Conservation (phyloP, 108 stramenopile genomes). For the Skeletonema potamos region DNA sequence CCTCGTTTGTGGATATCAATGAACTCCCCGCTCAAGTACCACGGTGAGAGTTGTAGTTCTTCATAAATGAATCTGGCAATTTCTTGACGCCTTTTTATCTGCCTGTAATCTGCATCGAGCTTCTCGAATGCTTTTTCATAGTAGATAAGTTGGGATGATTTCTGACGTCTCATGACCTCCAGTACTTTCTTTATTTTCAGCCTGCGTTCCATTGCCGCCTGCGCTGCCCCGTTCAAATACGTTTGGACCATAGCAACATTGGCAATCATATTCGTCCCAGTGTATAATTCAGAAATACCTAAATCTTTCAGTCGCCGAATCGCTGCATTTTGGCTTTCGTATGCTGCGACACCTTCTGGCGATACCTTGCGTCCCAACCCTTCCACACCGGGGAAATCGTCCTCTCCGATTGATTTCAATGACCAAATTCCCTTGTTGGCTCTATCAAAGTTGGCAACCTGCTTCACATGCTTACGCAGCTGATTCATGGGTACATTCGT, state of each 20-base stretch:
- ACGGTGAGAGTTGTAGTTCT: constrained; percentile 81
- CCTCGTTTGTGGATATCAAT: constrained; percentile 89
- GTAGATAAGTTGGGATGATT: constrained; percentile 41
- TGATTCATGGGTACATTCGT: constrained; percentile 50
- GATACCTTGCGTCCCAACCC: constrained; percentile 41
- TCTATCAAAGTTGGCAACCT: constrained; percentile 79
- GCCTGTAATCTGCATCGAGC: constrained; percentile 60
- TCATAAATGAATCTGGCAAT: constrained; percentile 86
- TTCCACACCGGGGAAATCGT: constrained; percentile 81
- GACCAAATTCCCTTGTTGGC: constrained; percentile 73
- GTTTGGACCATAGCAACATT: constrained; percentile 75
- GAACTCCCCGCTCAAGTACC: constrained; percentile 84
- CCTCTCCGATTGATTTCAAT: constrained; percentile 61
- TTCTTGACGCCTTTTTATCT: constrained; percentile 71
- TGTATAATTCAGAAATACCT: constrained; percentile 72
- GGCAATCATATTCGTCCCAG: constrained; percentile 54
- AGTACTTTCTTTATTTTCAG: constrained; percentile 69
- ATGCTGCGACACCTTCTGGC: constrained; percentile 64
- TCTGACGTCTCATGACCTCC: constrained; percentile 54
- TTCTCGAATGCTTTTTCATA: constrained; percentile 70
- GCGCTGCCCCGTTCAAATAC: constrained; percentile 74
- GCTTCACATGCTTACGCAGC: constrained; percentile 72
- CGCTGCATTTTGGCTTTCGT: constrained; percentile 65
- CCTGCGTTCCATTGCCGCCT: constrained; percentile 55
- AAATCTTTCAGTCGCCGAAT: constrained; percentile 70